Evolutionary conservation across 2,329 filamentous ascomycete genomes (phyloP).

Genomic region (Talaromyces sp.): DNA sequence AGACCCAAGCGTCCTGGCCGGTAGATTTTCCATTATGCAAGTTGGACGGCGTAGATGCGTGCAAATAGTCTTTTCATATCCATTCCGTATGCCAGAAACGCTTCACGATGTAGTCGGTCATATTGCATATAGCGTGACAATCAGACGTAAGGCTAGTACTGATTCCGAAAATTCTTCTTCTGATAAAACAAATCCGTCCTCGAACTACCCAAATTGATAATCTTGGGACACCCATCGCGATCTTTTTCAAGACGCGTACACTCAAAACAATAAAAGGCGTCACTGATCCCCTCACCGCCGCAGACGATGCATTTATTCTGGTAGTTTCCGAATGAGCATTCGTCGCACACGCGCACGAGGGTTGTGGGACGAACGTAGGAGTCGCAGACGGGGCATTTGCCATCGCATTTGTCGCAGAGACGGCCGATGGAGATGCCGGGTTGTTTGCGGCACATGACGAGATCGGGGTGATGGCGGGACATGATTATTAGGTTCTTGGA

Average conservation of each 20-base stretch:
- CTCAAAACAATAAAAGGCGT: slow-evolving; percentile 99
- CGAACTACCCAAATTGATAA: slow-evolving; percentile 94
- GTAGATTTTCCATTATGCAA: slow-evolving; percentile 28
- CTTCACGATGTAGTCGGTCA: background rate
- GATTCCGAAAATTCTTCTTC: slow-evolving; percentile 60
- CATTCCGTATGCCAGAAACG: background rate
- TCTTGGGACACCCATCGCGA: slow-evolving; percentile 96
- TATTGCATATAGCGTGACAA: slow-evolving; percentile 8
- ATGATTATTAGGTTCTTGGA: slow-evolving; percentile 47
- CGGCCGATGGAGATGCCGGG: slow-evolving; percentile 96
- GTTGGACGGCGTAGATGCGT: background rate
- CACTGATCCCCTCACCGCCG: slow-evolving; percentile 94
- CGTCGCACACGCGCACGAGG: slow-evolving; percentile 96
- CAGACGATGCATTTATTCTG: slow-evolving; percentile 99
- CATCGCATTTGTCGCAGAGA: slow-evolving; percentile 99
- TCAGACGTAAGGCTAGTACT: slow-evolving; percentile 29
- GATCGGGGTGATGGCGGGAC: slow-evolving; percentile 95
- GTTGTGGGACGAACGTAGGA: slow-evolving; percentile 98
- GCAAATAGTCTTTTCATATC: slow-evolving; percentile 7
- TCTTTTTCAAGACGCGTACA: slow-evolving; percentile 97
- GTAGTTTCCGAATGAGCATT: slow-evolving; percentile 99
- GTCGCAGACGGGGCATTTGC: slow-evolving; percentile 98
- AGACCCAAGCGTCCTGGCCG: slow-evolving; percentile 63
- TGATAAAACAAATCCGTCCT: slow-evolving; percentile 86
- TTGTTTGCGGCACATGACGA: slow-evolving; percentile 99